phyloP scores from a whole-genome alignment of 805 yeast species.

The Zygosaccharomyces kombuchaensis region DNA sequence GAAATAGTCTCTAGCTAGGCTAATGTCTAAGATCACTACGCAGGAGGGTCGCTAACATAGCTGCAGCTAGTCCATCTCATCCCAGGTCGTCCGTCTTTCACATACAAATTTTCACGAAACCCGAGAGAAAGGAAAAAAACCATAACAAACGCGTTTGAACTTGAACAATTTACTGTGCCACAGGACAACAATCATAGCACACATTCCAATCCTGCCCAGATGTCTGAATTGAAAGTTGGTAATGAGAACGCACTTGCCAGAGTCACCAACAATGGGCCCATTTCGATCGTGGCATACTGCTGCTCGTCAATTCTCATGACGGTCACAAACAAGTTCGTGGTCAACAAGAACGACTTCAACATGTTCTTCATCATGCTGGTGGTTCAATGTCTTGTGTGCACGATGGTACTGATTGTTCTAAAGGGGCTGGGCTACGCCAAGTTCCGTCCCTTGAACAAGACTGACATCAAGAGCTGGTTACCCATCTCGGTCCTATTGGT shows the following conservation, averaged over 20 bases:
- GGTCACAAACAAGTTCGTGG: slow-evolving; percentile 92
- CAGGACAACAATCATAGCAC: background rate
- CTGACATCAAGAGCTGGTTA: slow-evolving; percentile 92
- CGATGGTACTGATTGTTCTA: slow-evolving; percentile 63
- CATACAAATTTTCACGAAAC: background rate
- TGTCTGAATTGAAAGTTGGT: slow-evolving; percentile 32
- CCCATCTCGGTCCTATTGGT: slow-evolving; percentile 90
- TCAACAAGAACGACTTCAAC: slow-evolving; percentile 63
- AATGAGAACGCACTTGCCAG: slow-evolving; percentile 22
- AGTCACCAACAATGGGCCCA: slow-evolving; percentile 45
- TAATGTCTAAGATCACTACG: no score
- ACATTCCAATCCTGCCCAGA: slow-evolving; percentile 5
- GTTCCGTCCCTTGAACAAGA: slow-evolving; percentile 77
- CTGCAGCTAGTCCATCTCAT: no score
- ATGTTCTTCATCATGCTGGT: slow-evolving; percentile 88
- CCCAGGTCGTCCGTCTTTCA: background rate
- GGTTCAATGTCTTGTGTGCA: slow-evolving; percentile 83
- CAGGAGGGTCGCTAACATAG: no score
- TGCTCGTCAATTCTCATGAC: slow-evolving; percentile 95
- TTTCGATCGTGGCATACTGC: slow-evolving; percentile 82
- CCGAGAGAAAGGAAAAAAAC: background rate
- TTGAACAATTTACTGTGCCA: background rate
- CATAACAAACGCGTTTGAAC: background rate
- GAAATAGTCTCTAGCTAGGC: no score
- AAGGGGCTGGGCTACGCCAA: slow-evolving; percentile 73